phyloP scores from a whole-genome alignment of 2,329 filamentous ascomycete genomes.

The Fusarium marasasianum region DNA sequence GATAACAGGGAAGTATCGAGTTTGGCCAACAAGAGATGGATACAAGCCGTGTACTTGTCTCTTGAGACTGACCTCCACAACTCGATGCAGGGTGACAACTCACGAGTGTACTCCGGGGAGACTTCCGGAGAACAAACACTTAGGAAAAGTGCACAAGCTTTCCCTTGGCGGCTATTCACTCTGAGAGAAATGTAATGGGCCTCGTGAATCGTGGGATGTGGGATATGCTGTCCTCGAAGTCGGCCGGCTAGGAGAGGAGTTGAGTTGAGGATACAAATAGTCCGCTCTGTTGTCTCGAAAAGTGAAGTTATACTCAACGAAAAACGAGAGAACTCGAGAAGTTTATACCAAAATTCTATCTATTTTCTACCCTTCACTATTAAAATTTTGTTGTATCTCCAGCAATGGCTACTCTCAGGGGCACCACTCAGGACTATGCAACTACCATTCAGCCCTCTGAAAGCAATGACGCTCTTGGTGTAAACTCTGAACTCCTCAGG shows the following conservation, averaged over 20 bases:
- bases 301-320: neutral
- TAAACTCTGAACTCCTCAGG: conserved; percentile 20
- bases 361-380: neutral
- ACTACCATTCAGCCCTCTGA: neutral
- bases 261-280: conserved; percentile 26
- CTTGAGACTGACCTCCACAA: conserved; percentile 3
- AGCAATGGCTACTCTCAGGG: conserved; percentile 21
- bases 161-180: neutral
- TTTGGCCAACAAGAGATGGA: neutral
- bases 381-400: neutral
- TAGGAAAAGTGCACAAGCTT: neutral
- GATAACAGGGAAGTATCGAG: neutral
- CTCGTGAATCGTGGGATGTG: conserved; percentile 8
- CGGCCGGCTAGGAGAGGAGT: neutral
- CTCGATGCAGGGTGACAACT: conserved; percentile 25
- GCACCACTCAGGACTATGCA: conserved; percentile 16
- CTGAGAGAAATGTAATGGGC: neutral
- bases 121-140: conserved; percentile 15
- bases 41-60: conserved; percentile 13
- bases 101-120: conserved; percentile 15
- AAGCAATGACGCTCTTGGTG: neutral
- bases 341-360: neutral
- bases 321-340: neutral
- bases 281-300: neutral
- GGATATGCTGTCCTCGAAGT: conserved; percentile 9